phyloP scores from a whole-genome alignment of 257 asterid genomes.

The Nemophila menziesii region DNA sequence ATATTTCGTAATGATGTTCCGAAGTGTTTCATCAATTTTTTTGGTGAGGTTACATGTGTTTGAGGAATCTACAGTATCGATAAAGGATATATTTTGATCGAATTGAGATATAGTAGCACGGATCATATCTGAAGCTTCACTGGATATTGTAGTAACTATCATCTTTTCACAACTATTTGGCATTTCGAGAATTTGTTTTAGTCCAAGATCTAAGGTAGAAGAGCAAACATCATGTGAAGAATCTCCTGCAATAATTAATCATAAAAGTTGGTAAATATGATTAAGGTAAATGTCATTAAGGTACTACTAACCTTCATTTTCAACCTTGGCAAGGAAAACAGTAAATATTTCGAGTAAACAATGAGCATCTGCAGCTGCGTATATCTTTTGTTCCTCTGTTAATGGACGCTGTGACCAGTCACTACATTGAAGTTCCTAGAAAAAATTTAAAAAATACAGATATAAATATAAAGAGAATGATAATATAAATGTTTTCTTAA shows the following conservation, averaged over 20 bases:
- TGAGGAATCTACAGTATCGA: slow-evolving; percentile 24
- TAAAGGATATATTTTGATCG: slow-evolving; percentile 16
- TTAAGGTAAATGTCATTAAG: not conserved
- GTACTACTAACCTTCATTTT: slow-evolving; percentile 48
- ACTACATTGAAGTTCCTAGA: slow-evolving; percentile 92
- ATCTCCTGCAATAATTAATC: slow-evolving; percentile 39
- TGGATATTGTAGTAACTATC: slow-evolving; percentile 31
- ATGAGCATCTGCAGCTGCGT: slow-evolving; percentile 84
- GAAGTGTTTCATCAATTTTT: slow-evolving; percentile 29
- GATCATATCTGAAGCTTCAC: slow-evolving; percentile 51
- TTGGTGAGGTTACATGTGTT: slow-evolving; percentile 14
- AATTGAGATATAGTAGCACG: slow-evolving; percentile 27
- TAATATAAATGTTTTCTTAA: not conserved
- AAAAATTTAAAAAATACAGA: too few species aligned
- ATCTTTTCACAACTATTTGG: slow-evolving; percentile 32
- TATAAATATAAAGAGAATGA: not conserved
- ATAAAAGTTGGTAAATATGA: slow-evolving; percentile 1
- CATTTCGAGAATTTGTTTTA: slow-evolving; percentile 44
- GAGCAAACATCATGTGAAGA: slow-evolving; percentile 16
- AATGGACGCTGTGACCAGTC: slow-evolving; percentile 96
- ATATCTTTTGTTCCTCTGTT: slow-evolving; percentile 66
- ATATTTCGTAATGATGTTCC: slow-evolving; percentile 40
- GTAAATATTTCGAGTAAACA: slow-evolving; percentile 68
- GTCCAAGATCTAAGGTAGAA: slow-evolving; percentile 35
- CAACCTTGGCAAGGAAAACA: slow-evolving; percentile 47